These are phyloP conservation scores for Sphaceloma murrayae DNA, from an alignment of 2,329 filamentous ascomycete genomes.

Conservation along the genomic window DNA sequence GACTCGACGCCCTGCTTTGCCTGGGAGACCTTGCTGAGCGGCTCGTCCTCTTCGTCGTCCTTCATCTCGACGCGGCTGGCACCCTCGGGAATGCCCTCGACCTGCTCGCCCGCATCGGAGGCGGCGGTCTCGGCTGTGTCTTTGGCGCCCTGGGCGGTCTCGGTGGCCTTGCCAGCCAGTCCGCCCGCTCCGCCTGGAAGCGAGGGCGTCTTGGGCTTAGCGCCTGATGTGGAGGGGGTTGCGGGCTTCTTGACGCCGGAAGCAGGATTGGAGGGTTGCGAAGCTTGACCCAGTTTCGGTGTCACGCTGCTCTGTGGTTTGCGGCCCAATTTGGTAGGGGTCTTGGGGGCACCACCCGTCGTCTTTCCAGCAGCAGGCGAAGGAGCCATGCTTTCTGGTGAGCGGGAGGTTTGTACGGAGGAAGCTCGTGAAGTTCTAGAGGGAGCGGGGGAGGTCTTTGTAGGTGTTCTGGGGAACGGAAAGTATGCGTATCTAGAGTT, in stretches of 20 bases:
- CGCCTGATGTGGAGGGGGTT: slow-evolving; percentile 14
- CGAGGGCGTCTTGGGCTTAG: slow-evolving; percentile 24
- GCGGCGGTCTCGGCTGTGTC: slow-evolving; percentile 23
- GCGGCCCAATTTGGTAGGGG: slow-evolving; percentile 42
- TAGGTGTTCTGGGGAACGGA: slow-evolving; percentile 43
- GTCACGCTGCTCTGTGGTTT: slow-evolving; percentile 33
- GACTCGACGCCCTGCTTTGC: slow-evolving; percentile 37
- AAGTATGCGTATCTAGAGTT: slow-evolving; percentile 43
- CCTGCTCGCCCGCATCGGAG: slow-evolving; percentile 31
- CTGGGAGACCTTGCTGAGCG: slow-evolving; percentile 40
- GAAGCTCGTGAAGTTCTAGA: slow-evolving; percentile 28
- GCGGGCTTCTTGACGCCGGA: slow-evolving; percentile 22
- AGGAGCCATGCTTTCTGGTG: slow-evolving; percentile 36
- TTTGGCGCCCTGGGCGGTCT: slow-evolving; percentile 23
- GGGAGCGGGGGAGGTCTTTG: slow-evolving; percentile 31
- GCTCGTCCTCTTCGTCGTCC: slow-evolving; percentile 31
- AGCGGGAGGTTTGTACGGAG: slow-evolving; percentile 23
- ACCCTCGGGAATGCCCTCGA: slow-evolving; percentile 30
- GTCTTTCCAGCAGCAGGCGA: slow-evolving; percentile 43
- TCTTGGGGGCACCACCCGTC: slow-evolving; percentile 38
- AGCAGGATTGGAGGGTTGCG: slow-evolving; percentile 24
- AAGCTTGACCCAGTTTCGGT: slow-evolving; percentile 33
- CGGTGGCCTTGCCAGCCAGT: slow-evolving; percentile 17
- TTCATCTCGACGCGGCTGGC: slow-evolving; percentile 30
- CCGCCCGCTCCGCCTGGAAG: slow-evolving; percentile 30